phyloP scores from a whole-genome alignment of 768 basidiomycete genomes.

The Multifurca ochricompacta region DNA sequence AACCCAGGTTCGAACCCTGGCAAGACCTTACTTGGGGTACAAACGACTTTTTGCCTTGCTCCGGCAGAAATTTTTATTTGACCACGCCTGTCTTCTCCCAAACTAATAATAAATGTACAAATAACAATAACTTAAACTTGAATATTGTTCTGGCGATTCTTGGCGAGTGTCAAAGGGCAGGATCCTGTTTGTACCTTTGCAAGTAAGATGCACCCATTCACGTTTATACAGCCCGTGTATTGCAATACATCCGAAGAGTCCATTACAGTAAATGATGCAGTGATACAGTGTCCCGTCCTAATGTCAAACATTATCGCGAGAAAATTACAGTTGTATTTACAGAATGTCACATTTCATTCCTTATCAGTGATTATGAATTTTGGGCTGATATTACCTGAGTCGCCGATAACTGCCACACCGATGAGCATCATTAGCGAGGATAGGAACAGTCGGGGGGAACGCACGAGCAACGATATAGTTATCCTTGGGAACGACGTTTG shows the following conservation, averaged over 20 bases:
- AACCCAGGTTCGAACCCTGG: conserved; percentile 23
- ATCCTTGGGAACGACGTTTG: conserved; percentile 34
- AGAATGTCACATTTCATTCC: background rate
- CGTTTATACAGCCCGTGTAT: background rate
- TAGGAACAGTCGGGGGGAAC: conserved; percentile 25
- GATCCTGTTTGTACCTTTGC: too few relatives aligned
- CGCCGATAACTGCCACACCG: conserved; percentile 46
- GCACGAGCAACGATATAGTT: conserved; percentile 59
- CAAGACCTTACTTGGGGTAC: conserved; percentile 12
- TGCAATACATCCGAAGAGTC: background rate
- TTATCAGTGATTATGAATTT: conserved; percentile 43
- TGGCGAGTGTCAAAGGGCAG: too few relatives aligned
- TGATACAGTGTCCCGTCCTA: background rate
- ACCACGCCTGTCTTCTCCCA: too few relatives aligned
- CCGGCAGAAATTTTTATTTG: background rate
- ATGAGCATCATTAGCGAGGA: background rate
- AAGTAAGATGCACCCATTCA: background rate
- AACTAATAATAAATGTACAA: too few relatives aligned
- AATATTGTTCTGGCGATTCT: too few relatives aligned
- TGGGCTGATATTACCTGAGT: conserved; percentile 56
- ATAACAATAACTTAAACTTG: too few relatives aligned
- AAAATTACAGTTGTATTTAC: background rate
- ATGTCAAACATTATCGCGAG: background rate
- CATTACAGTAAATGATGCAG: too few relatives aligned
- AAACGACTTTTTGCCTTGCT: background rate